A percentile compares a stretch with the other conserved stretches of the same genome.
These are phyloP conservation scores for Eimeria falciformis DNA, from an alignment of 169 alveolate species.

Conservation along the genomic window DNA sequence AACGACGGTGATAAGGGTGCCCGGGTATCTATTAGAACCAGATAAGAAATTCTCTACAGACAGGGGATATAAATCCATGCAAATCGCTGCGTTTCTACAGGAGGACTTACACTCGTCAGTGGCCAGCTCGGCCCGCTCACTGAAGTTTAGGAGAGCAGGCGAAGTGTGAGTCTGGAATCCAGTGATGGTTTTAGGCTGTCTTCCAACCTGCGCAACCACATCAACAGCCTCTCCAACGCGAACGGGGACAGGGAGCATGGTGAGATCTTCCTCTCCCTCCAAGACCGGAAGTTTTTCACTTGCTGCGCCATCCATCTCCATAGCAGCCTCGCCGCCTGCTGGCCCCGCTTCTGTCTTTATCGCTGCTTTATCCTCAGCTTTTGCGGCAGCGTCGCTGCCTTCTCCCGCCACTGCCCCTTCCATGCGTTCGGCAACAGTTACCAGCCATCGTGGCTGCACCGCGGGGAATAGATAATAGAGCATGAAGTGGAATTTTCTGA, in stretches of 20 bases:
- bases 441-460: conserved; percentile 89
- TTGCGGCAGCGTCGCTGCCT: background rate
- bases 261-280: conserved; percentile 89
- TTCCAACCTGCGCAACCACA: conserved; percentile 93
- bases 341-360: conserved; percentile 47
- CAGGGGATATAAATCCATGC: no score
- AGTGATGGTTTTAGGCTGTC: conserved; percentile 77
- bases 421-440: conserved; percentile 84
- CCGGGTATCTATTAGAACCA: background rate
- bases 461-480: conserved; percentile 96
- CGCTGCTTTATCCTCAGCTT: conserved; percentile 1
- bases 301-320: conserved; percentile 54
- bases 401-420: conserved; percentile 52
- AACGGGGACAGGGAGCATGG: conserved; percentile 91
- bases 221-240: conserved; percentile 97
- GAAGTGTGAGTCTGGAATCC: conserved; percentile 99
- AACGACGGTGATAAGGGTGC: background rate
- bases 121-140: conserved; percentile 84
- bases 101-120: conserved; percentile 80
- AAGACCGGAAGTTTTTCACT: background rate
- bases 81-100: no score
- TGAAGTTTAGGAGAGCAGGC: conserved; percentile 93
- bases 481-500: conserved; percentile 91
- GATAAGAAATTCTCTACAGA: background rate
- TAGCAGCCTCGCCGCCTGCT: conserved; percentile 64